Evolutionary conservation across 805 yeast genomes (phyloP), one percentile per base, ranked within the genome.

Genomic region (Wickerhamiella sorbophila): DNA sequence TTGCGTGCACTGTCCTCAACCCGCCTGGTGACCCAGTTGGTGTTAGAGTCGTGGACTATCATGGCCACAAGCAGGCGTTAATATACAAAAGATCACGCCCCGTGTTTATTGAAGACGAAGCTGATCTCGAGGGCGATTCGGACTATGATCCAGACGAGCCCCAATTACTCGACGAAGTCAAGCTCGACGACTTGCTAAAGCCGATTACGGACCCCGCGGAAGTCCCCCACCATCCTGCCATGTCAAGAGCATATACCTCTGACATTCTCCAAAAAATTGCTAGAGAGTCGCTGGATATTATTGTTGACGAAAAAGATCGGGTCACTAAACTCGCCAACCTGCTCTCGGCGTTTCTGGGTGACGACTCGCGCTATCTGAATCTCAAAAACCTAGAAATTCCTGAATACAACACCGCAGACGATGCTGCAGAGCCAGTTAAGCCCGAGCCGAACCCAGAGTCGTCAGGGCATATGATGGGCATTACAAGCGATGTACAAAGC

Each of bases 171-270:
- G 57, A 59, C 5, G 64, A 69, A 3, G 66, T 77, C 1, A 70
- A 75, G 50, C 56, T 79, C 2, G 72, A 70, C 22, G 61, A 76
- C 35, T 65, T 86, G 16, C 62, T 91, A 45, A 74, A 79, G 4
- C 95, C 97, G 0, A 73, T 91, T 12, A 67, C 74, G 6, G 81
- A 82, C 44, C 91, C 95, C 0, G 68, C 82, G 2, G 95, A 91
- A 51, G 61, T 88, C 2, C 72, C 80, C 1, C 67, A 69, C 2
- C 87, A 84, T 53, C 79, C 78, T 12, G 73, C 84, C 1, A 65
- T 85, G 15, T 70, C 75, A 39, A 72, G 69, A 47, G 79, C 91
- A 0, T 91, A 72, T 58, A 73, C 70, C 6, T 67, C 71, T 38
- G 60, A 63, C 19, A 69, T 72, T n/a, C 62, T 83, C 33, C 67